These are phyloP conservation scores for Ascobolus immersus DNA, from an alignment of 495 filamentous ascomycete species.

Conservation along the genomic window DNA sequence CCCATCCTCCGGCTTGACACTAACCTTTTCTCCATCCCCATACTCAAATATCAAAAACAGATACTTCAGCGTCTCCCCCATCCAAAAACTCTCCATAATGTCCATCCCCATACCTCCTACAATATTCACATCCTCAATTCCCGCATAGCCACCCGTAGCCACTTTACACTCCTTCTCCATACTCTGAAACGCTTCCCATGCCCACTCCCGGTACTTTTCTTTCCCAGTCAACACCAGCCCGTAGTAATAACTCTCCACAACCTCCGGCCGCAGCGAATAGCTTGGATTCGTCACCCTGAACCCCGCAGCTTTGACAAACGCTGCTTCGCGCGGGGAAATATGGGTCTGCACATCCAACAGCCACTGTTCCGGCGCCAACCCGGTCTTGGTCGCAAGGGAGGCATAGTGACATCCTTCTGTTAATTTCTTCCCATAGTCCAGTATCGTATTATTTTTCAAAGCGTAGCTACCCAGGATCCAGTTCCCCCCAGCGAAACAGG, in stretches of 20 bases:
- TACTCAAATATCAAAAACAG: slow-evolving; percentile 40
- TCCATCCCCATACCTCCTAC: slow-evolving; percentile 28
- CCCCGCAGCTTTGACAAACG: slow-evolving; percentile 32
- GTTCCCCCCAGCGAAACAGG: slow-evolving; percentile 70
- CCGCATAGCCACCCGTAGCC: slow-evolving; percentile 40
- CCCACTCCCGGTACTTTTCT: slow-evolving; percentile 50
- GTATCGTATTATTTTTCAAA: slow-evolving; percentile 34
- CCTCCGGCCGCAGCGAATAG: slow-evolving; percentile 62
- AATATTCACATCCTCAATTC: slow-evolving; percentile 31
- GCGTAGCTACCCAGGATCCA: slow-evolving; percentile 65
- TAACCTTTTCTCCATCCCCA: slow-evolving; percentile 34
- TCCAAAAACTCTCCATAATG: slow-evolving; percentile 76
- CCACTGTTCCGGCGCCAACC: slow-evolving; percentile 61
- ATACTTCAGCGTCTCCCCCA: slow-evolving; percentile 80
- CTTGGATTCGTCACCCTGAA: slow-evolving; percentile 38
- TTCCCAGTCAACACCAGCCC: slow-evolving; percentile 57
- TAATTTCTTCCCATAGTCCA: slow-evolving; percentile 49
- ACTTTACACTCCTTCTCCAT: slow-evolving; percentile 29
- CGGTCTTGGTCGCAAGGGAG: slow-evolving; percentile 38
- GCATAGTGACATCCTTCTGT: slow-evolving; percentile 51
- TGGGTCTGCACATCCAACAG: slow-evolving; percentile 36
- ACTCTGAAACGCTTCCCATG: slow-evolving; percentile 52
- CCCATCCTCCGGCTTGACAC: slow-evolving; percentile 29
- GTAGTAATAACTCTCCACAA: slow-evolving; percentile 73
- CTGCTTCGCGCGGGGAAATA: no score